Base-by-base conservation (phyloP, 2,329 filamentous ascomycete species). In the Ophiocordyceps sinensis region DNA sequence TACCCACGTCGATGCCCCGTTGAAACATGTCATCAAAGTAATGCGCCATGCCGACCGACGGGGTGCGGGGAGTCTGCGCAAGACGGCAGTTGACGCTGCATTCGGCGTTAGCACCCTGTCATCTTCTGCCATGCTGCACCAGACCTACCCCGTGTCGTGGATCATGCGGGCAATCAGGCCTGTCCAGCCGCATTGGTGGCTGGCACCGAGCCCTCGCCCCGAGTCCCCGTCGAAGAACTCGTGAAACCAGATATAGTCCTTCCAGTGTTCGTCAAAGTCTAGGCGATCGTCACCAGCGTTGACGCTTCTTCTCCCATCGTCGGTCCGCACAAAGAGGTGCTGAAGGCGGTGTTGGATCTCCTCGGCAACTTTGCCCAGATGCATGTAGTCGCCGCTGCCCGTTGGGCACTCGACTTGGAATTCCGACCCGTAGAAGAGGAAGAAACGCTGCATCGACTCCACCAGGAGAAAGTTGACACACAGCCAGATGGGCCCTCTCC, bases 211-310 rank as follows among this genome's bases (percentile, higher is more conserved):
- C 14, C 91, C 89, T 49, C 87, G 82, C 13, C 89, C 89, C 39
- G 71, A 80, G 58, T 96, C 88, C 32, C 87, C 89, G 56, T 96
- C 89, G 57, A 96, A 96, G 70, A 93, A 96, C 60, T 96, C 89
- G 57, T 94, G 83, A 71, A 94, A 96, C 85, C 86, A 95, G 52
- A 96, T 69, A 38, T 61, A 55, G 41, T 64, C 88, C 60, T 82
- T 89, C 89, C 89, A 96, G 61, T 94, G 70, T 21, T 85, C 80
- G 55, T 96, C 87, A 54, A 84, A 94, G 63, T 96, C 87, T 28
- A 95, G 77, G 49, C 81, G 73, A 51, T 95, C 81, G 50, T 83
- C 86, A 15, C 85, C 82, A 42, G 75, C 80, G 53, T 96, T 93
- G 67, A 94, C 83, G 48, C 87, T 89, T 48, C 91, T 81, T 45